Evolutionary conservation across 148 eudicot genomes (phyloP).

Genomic region (Vaccinium macrocarpon): DNA sequence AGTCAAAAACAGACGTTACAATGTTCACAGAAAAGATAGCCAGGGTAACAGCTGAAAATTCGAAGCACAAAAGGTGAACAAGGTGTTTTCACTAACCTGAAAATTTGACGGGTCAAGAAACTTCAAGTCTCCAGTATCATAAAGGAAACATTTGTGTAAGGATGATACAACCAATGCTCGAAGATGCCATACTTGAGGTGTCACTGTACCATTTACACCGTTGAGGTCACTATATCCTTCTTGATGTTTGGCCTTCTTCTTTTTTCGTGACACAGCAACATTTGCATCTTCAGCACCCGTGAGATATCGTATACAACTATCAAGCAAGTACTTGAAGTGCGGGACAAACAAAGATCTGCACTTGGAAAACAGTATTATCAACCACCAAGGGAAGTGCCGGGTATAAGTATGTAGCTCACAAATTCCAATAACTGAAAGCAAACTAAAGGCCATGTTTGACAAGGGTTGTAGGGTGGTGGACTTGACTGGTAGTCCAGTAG

Average conservation of each 20-base stretch:
- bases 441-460: not conserved
- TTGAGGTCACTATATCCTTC: constrained; percentile 24
- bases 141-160: constrained; percentile 81
- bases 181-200: constrained; percentile 68
- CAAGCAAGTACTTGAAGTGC: constrained; percentile 82
- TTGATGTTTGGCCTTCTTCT: constrained; percentile 72
- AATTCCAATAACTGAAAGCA: not conserved
- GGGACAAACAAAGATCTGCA: constrained; percentile 89
- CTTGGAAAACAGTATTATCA: constrained; percentile 7
- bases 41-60: not conserved
- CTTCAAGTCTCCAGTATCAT: constrained; percentile 66
- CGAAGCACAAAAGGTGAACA: not conserved
- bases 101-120: constrained; percentile 79
- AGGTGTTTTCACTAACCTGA: constrained; percentile 38
- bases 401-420: not conserved
- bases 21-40: not conserved
- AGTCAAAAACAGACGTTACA: not conserved
- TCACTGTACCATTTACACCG: constrained; percentile 25
- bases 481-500: too few species aligned
- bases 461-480: too few species aligned
- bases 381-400: not conserved
- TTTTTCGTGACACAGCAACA: constrained; percentile 43
- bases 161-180: constrained; percentile 70
- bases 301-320: constrained; percentile 61
- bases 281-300: constrained; percentile 41